Conservation (phyloP, 192 early-diverging fungal species). For the Entophlyctis luteolus region DNA sequence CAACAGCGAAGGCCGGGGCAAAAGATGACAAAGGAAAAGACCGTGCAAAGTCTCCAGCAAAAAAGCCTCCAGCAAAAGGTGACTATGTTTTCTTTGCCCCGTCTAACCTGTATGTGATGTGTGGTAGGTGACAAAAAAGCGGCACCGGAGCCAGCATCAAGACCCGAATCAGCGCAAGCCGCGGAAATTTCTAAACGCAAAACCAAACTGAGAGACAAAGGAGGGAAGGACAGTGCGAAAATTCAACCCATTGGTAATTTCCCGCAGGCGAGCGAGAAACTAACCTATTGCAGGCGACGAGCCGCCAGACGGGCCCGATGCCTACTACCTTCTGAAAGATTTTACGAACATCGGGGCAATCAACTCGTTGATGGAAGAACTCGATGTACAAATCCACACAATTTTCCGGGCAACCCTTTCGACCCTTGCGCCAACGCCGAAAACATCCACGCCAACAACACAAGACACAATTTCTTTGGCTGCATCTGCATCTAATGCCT, state of each 20-base stretch:
- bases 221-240: slow-evolving; percentile 36
- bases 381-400: slow-evolving; percentile 31
- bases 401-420: slow-evolving; percentile 25
- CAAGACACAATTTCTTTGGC: background rate
- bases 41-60: slow-evolving; percentile 3
- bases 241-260: slow-evolving; percentile 34
- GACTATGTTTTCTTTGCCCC: background rate
- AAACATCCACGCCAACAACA: background rate
- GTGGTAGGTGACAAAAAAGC: background rate
- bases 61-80: background rate
- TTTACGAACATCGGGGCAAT: slow-evolving; percentile 36
- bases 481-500: background rate
- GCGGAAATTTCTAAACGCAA: slow-evolving; percentile 44
- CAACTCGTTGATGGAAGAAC: slow-evolving; percentile 43
- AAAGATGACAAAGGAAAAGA: slow-evolving; percentile 16
- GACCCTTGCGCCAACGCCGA: background rate
- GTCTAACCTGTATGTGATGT: background rate
- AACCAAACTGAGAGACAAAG: slow-evolving; percentile 42
- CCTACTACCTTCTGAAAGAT: slow-evolving; percentile 46
- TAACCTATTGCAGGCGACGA: slow-evolving; percentile 39
- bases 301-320: slow-evolving; percentile 49
- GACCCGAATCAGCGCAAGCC: slow-evolving; percentile 31
- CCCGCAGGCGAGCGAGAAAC: background rate
- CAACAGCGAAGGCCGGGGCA: background rate
- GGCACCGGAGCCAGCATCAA: slow-evolving; percentile 26